Base-by-base conservation (phyloP, 768 basidiomycete species). In the Naematelia aurantialba region DNA sequence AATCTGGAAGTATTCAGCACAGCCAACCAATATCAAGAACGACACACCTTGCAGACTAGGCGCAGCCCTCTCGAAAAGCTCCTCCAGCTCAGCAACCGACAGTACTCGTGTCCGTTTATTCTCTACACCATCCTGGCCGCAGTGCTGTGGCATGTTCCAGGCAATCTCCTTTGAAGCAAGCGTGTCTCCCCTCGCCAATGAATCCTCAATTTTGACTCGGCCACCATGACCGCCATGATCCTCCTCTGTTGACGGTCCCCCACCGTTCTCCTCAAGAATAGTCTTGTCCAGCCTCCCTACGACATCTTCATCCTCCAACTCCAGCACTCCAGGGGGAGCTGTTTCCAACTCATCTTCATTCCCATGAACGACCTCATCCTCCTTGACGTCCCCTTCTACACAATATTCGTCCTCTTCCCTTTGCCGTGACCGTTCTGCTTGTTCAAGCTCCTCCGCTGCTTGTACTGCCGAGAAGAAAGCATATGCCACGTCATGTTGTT, bases 381-480 rank as follows among this genome's bases (percentile, higher is more conserved):
- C 56, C 62, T 83, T 85, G 52, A 82, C 81, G n/a, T 79, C 73
- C 24, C 63, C 60, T 10, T 72, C 72, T 4, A 75, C 75, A 10
- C 64, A 62, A 0, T 88, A 82, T 71, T 89, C 88, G 17, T 89
- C 89, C n/a, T 78, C 55, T 39, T 66, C 69, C 21, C 69, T 66
- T 66, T 52, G 66, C 53, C 69, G 67, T 61, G 55, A 73, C 65
- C 44, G 73, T 63, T 67, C 83, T 76, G 48, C 86, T 81, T 55
- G 85, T 85, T 89, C 84, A 62, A 94, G 91, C 26, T 89, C 69
- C 10, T 89, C 91, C 8, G 85, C 81, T 11, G 91, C 91, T 79
- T 90, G 87, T 10, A 87, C 83, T 4, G 96, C 96, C 5, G 96
- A 99, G 81, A 93, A 98, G 77, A 99, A 99, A 0, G 89, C 91